These are phyloP conservation scores for Canariomyces notabilis DNA, from an alignment of 2,329 filamentous ascomycete genomes.

Conservation along the genomic window DNA sequence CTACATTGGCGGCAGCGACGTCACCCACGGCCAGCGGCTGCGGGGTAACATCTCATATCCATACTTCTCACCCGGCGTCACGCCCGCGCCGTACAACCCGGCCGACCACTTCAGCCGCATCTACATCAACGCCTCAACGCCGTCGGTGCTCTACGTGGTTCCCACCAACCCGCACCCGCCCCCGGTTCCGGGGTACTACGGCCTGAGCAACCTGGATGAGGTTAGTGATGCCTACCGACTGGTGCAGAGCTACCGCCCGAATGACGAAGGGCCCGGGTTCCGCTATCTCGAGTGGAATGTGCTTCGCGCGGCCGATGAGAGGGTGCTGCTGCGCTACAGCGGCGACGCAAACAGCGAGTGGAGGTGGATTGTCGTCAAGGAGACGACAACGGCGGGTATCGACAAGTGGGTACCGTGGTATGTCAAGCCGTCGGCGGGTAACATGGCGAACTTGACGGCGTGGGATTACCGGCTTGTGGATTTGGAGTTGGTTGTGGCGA, in stretches of 20 bases:
- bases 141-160: constrained; percentile 8
- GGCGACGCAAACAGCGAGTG: constrained; percentile 3
- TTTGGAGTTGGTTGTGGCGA: constrained; percentile 15
- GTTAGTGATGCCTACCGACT: constrained; percentile 17
- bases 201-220: constrained; percentile 12
- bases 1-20: constrained; percentile 11
- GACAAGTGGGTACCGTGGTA: constrained; percentile 21
- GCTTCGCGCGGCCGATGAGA: background rate
- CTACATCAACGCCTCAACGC: constrained; percentile 4
- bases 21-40: constrained; percentile 15
- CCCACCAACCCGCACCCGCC: constrained; percentile 23
- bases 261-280: constrained; percentile 10
- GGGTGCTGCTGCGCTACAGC: constrained; percentile 6
- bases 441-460: constrained; percentile 3
- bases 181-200: constrained; percentile 21
- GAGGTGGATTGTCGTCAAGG: constrained; percentile 18
- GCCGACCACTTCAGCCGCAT: constrained; percentile 17
- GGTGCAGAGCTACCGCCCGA: constrained; percentile 14
- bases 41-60: constrained; percentile 18
- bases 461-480: constrained; percentile 18
- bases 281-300: constrained; percentile 10
- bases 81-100: constrained; percentile 14
- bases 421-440: constrained; percentile 12
- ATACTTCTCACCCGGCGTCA: constrained; percentile 15
- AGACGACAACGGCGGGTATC: constrained; percentile 6